Percentiles rank a stretch among this genome's conserved stretches.
phyloP scores from a whole-genome alignment of 2,329 filamentous ascomycete genomes.

The Epichloe baconii region DNA sequence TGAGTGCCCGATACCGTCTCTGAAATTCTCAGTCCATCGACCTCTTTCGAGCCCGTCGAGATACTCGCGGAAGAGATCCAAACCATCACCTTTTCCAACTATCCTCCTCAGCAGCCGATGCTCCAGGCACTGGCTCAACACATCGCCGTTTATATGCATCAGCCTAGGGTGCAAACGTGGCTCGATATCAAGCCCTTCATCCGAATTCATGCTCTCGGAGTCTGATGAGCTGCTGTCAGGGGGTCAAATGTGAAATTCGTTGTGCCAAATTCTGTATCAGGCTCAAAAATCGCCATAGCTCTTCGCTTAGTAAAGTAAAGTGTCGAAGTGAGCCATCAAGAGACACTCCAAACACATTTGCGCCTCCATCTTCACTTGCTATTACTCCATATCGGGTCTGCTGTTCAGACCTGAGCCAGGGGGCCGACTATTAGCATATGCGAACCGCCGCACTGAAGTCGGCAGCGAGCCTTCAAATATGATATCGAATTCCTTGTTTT shows the following conservation, averaged over 20 bases:
- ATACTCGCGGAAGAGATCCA: slow-evolving; percentile 32
- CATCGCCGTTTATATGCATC: slow-evolving; percentile 57
- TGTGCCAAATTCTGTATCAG: slow-evolving; percentile 60
- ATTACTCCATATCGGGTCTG: slow-evolving; percentile 27
- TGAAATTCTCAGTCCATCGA: slow-evolving; percentile 22
- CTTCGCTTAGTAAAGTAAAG: slow-evolving; percentile 50
- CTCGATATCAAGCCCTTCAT: slow-evolving; percentile 17
- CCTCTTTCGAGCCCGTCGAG: slow-evolving; percentile 37
- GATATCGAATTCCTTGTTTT: slow-evolving; percentile 27
- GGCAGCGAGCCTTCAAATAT: slow-evolving; percentile 45
- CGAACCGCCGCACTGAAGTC: slow-evolving; percentile 43
- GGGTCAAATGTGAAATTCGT: slow-evolving; percentile 33
- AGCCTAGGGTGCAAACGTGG: slow-evolving; percentile 28
- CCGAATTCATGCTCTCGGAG: slow-evolving; percentile 10
- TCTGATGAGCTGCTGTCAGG: background rate
- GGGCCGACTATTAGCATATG: slow-evolving; percentile 37
- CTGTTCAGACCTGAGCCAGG: slow-evolving; percentile 29
- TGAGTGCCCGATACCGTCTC: slow-evolving; percentile 7
- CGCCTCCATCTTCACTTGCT: slow-evolving; percentile 28
- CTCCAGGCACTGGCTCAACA: slow-evolving; percentile 42
- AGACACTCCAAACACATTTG: slow-evolving; percentile 49
- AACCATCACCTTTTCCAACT: slow-evolving; percentile 19
- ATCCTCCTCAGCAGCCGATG: slow-evolving; percentile 31
- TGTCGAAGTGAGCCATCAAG: slow-evolving; percentile 58
- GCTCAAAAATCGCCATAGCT: slow-evolving; percentile 55